Base-by-base conservation (phyloP, 1,284 basidiomycete species). In the Puccinia horiana region DNA sequence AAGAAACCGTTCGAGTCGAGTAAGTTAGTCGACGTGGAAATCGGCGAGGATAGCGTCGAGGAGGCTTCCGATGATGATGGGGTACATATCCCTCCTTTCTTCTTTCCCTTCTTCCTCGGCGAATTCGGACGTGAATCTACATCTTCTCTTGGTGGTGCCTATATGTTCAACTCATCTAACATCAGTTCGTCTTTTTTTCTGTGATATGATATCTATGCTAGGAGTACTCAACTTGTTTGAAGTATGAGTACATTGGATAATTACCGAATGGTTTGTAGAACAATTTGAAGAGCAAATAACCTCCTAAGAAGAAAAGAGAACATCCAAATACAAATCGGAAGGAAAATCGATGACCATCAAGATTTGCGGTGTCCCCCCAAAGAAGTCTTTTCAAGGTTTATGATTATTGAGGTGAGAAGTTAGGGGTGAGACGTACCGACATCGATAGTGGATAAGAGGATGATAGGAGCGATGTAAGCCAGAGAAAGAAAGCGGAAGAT, bases 221-320 rank as follows among this genome's bases (percentile, higher is more conserved):
- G 20, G 18, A 18, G 44, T n/a, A 74, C 37, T 74, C 12, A 61
- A 81, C 78, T 74, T 81, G 78, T 61, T 81, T 81, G 26, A 81
- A 81, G 35, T 81, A 81, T 20, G 54, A 26, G 49, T 81, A 73
- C 70, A 58, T 81, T 18, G 78, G 78, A 73, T 81, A 81, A 65
- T 72, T 63, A 20, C 78, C 78, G 54, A 81, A 81, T 8, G 78
- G 78, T 52, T 81, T 81, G 9, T 70, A 54, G 56, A 81, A 81
- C 16, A 81, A 2, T 63, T 81, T 81, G 40, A 81, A 81, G 1
- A 81, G 37, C 44, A 81, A 52, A 81, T 81, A 81, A 52, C 78
- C 54, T 72, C 78, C 78, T 81, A 35, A 65, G 40, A 16, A 29
- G 8, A 12, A 14, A 35, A 18, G 16, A 14, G 5, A 54, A 2